Evolutionary conservation across 2,329 filamentous ascomycete genomes (phyloP).

Genomic region (Aureobasidium uvarum): DNA sequence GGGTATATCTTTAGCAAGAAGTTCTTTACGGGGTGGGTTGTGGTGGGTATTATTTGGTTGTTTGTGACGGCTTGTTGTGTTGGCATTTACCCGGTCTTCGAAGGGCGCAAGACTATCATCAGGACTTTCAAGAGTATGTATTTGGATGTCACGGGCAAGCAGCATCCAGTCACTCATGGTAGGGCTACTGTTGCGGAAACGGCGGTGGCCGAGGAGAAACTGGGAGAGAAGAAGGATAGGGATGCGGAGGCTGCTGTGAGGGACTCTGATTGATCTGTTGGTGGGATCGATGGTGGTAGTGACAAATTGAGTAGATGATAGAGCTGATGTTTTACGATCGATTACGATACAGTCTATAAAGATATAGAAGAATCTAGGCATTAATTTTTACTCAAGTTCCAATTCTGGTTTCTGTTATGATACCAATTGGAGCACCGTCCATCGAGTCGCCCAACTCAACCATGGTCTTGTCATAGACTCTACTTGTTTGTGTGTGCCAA

Average conservation of each 20-base stretch:
- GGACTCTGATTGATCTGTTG: not conserved
- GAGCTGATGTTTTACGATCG: not conserved
- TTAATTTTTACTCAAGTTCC: not conserved
- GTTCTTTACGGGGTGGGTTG: constrained; percentile 75
- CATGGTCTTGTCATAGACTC: constrained; percentile 77
- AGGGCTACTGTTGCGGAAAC: constrained; percentile 35
- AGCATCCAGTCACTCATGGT: constrained; percentile 36
- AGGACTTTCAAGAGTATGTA: constrained; percentile 62
- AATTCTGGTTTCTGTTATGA: constrained; percentile 43
- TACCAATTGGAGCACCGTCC: constrained; percentile 50
- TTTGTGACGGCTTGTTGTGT: constrained; percentile 71
- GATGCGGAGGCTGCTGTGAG: constrained; percentile 29
- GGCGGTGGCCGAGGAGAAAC: constrained; percentile 33
- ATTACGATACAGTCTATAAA: not conserved
- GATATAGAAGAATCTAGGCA: too few relatives aligned
- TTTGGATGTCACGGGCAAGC: constrained; percentile 54
- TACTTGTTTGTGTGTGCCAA: constrained; percentile 67
- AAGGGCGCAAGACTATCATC: constrained; percentile 67
- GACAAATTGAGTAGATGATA: not conserved
- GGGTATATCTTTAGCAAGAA: constrained; percentile 77
- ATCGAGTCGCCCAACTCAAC: constrained; percentile 69
- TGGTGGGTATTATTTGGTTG: constrained; percentile 75
- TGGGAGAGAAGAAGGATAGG: constrained; percentile 32
- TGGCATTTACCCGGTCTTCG: constrained; percentile 76
- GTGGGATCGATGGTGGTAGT: too few relatives aligned